A percentile compares a stretch with the other conserved stretches of the same genome.
Evolutionary conservation across 257 asterid species (phyloP).

Genomic region (Rehmannia glutinosa): DNA sequence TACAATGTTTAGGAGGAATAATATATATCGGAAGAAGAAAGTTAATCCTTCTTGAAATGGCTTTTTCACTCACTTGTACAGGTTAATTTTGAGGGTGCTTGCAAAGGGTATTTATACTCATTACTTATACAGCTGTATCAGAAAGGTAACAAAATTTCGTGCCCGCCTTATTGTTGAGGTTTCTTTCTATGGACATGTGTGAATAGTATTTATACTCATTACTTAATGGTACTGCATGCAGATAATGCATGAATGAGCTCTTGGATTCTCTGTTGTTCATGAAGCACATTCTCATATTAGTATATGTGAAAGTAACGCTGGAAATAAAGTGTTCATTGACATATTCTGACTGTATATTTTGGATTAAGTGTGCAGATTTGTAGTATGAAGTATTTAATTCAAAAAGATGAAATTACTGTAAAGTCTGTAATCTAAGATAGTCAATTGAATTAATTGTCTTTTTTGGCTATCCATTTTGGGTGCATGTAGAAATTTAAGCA

Average conservation of each 20-base stretch:
- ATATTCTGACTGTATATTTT: too few species aligned
- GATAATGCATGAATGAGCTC: slow-evolving; percentile 2
- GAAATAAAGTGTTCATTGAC: too few species aligned
- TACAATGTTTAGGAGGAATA: slow-evolving; percentile 8
- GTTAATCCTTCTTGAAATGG: slow-evolving; percentile 8
- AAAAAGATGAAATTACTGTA: too few species aligned
- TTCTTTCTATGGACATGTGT: neutral
- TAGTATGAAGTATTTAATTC: too few species aligned
- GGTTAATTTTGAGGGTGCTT: slow-evolving; percentile 97
- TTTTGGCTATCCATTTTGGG: too few species aligned
- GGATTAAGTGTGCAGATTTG: too few species aligned
- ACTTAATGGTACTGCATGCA: too few species aligned
- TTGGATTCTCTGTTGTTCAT: neutral
- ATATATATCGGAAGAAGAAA: neutral
- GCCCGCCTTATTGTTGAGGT: slow-evolving; percentile 8
- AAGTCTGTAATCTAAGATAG: too few species aligned
- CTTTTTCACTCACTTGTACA: slow-evolving; percentile 33
- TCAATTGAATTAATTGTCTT: too few species aligned
- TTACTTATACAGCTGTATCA: slow-evolving; percentile 84
- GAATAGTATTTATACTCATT: neutral
- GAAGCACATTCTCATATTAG: too few species aligned
- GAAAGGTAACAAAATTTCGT: slow-evolving; percentile 46
- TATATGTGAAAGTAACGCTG: too few species aligned
- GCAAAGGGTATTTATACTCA: slow-evolving; percentile 96
- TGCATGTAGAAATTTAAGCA: too few species aligned